A percentile compares a stretch with the other conserved stretches of the same genome.
Conservation (phyloP, 306 rosid species). For the Castanospermum australe region DNA sequence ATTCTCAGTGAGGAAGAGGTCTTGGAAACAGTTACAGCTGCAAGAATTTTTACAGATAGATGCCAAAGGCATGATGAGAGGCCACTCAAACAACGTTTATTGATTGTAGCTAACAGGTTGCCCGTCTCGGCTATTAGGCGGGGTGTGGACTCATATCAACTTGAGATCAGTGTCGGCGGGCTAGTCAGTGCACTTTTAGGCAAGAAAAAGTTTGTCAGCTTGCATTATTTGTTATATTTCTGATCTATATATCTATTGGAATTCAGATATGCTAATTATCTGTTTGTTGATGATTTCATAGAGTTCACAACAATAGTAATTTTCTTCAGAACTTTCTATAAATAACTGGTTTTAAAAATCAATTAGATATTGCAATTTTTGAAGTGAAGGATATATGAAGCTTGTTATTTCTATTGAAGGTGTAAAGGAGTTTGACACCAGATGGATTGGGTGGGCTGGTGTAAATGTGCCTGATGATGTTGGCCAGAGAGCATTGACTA, state of each 20-base stretch:
- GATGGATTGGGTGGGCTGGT: constrained; percentile 99
- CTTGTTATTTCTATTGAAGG: constrained; percentile 60
- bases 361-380: constrained; percentile 5
- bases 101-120: constrained; percentile 92
- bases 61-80: constrained; percentile 55
- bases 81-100: constrained; percentile 65
- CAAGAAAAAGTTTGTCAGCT: constrained; percentile 35
- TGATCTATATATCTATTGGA: background rate
- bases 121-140: constrained; percentile 88
- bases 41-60: constrained; percentile 42
- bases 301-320: constrained; percentile 15
- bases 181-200: constrained; percentile 98
- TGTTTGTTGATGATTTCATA: background rate
- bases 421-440: constrained; percentile 88
- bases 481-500: constrained; percentile 71
- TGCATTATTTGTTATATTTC: constrained; percentile 26
- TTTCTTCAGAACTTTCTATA: background rate
- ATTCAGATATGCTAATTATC: background rate
- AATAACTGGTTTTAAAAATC: background rate
- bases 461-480: constrained; percentile 84
- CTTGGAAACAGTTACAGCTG: constrained; percentile 37
- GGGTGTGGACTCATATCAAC: constrained; percentile 84
- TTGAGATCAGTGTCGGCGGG: constrained; percentile 90
- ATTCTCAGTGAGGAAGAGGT: constrained; percentile 50
- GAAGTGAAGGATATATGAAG: constrained; percentile 27